Base-by-base conservation (phyloP, 2,329 filamentous ascomycete genomes). In the Microdochium bolleyi region DNA sequence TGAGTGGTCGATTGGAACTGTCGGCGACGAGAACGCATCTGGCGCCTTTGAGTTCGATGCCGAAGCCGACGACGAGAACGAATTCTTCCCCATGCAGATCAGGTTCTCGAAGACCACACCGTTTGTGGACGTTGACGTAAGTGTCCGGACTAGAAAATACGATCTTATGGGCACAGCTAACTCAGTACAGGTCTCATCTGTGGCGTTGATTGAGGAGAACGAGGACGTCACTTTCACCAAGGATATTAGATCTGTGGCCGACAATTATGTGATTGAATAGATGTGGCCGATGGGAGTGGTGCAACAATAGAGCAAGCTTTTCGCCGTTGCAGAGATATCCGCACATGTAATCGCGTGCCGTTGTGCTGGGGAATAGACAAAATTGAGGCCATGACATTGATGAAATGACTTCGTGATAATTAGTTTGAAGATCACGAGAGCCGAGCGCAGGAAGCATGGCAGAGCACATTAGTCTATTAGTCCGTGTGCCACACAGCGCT, bases 81-180 rank as follows among this genome's bases (percentile, higher is more conserved):
- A 96, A 62, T 97, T 97, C 75, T 99, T 99, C 84, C 94, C 94
- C 1, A 97, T 99, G 92, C 87, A 82, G 52, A 85, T 97, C 55
- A 82, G 85, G 52, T 99, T 99, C 72, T 85, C 83, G 57, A 96
- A 95, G 79, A 80, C 83, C 44, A 83, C 80, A 54, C 92, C 94
- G 25, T 96, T 89, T 69, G 81, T 97, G 50, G 90, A 96, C 63
- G 89, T 99, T 58, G 91, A 96, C 73, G 92, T 97, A 77, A 85
- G 87, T 81, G 57, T 25, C 22, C 32, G 27, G 11, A 30, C n/a
- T n/a, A 34, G 38, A 10, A 27, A 30, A 24, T 13, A n/a, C n/a
- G 34, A 51, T 52, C 19, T 48, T 51, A 51, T 41, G 14, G 22
- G 9, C 16, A 19, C 21, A 24, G 21, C 61, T 69, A 68, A 67